A percentile compares a stretch with the other conserved stretches of the same genome.
phyloP scores from a whole-genome alignment of 1,139 yeast species.

The Protomyces macrosporus region DNA sequence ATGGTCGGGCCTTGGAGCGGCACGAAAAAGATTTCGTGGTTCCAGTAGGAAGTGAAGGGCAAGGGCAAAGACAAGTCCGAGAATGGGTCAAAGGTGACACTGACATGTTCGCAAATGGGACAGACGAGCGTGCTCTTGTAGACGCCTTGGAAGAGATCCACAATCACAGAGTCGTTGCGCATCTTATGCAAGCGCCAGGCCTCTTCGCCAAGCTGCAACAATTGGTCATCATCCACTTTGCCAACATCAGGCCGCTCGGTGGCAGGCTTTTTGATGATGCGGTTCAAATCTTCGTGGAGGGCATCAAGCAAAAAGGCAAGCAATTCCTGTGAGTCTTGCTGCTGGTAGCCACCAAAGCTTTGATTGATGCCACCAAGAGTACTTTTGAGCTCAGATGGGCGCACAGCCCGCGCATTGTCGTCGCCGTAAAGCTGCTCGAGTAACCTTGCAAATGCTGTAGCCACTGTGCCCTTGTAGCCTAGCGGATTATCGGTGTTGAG shows the following conservation, averaged over 20 bases:
- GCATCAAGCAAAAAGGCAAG: constrained; percentile 86
- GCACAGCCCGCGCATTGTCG: constrained; percentile 34
- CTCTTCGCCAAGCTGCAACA: constrained; percentile 57
- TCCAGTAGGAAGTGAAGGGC: constrained; percentile 75
- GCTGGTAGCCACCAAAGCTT: constrained; percentile 81
- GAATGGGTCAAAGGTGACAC: constrained; percentile 91
- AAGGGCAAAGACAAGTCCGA: constrained; percentile 85
- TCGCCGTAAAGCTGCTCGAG: constrained; percentile 54
- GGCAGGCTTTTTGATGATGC: constrained; percentile 75
- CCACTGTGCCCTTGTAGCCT: constrained; percentile 79
- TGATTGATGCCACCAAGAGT: constrained; percentile 75
- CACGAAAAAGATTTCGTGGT: constrained; percentile 57
- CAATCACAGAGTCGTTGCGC: constrained; percentile 79
- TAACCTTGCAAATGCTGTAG: constrained; percentile 64
- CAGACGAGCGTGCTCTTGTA: constrained; percentile 86
- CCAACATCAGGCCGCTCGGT: constrained; percentile 79
- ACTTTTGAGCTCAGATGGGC: constrained; percentile 73
- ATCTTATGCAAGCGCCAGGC: constrained; percentile 78
- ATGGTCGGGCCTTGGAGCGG: constrained; percentile 50
- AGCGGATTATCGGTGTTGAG: constrained; percentile 72
- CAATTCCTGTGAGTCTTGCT: constrained; percentile 95
- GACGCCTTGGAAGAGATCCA: constrained; percentile 82
- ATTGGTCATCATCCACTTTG: constrained; percentile 50
- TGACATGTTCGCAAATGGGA: constrained; percentile 73
- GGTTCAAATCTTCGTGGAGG: constrained; percentile 85